phyloP scores from a whole-genome alignment of 768 basidiomycete species.

The Tephrocybe sp. region DNA sequence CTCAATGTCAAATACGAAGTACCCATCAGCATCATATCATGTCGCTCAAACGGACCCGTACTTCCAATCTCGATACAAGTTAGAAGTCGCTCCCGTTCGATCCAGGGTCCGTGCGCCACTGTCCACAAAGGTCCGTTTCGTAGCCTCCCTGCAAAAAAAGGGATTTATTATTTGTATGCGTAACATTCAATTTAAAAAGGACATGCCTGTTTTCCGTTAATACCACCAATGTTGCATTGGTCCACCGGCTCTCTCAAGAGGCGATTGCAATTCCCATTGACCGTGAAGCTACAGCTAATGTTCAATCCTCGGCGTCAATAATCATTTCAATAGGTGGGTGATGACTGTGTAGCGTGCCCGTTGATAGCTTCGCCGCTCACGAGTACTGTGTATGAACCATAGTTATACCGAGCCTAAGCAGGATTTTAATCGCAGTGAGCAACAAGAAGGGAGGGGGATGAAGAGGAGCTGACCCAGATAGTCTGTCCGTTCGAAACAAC shows the following conservation, averaged over 20 bases:
- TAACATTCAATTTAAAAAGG: too few relatives aligned
- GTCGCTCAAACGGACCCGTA: too few relatives aligned
- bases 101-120: conserved; percentile 18
- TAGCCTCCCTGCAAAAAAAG: conserved; percentile 13
- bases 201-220: too few relatives aligned
- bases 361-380: conserved; percentile 4
- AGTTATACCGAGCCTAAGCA: conserved; percentile 5
- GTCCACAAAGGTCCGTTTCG: conserved; percentile 19
- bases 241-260: conserved; percentile 19
- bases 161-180: background rate
- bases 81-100: conserved; percentile 7
- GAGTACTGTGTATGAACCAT: too few relatives aligned
- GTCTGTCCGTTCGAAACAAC: background rate
- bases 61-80: too few relatives aligned
- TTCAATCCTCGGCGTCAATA: background rate
- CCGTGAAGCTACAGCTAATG: conserved; percentile 10
- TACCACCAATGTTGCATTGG: conserved; percentile 16
- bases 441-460: too few relatives aligned
- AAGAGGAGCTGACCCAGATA: background rate
- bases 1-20: too few relatives aligned
- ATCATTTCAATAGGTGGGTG: background rate
- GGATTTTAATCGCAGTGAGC: background rate
- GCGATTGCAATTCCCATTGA: too few relatives aligned
- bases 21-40: too few relatives aligned
- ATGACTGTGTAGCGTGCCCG: background rate